phyloP scores from a whole-genome alignment of 2,329 filamentous ascomycete genomes.

The Ascochyta viciae-villosae region DNA sequence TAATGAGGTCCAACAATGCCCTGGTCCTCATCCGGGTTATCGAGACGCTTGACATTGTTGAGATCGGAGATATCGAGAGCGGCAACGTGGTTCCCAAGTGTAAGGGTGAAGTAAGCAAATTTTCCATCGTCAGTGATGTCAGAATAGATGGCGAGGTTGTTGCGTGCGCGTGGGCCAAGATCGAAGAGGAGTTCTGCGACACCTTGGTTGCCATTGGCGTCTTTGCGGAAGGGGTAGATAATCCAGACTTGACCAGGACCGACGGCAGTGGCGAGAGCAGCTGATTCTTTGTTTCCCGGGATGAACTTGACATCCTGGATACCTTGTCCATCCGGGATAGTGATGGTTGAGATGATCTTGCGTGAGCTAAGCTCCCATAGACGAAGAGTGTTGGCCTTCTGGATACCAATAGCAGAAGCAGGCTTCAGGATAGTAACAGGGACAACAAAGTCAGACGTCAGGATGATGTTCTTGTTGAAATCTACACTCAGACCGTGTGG shows the following conservation, averaged over 20 bases:
- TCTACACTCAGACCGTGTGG: conserved; percentile 67
- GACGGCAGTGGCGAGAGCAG: conserved; percentile 67
- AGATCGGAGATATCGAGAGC: conserved; percentile 68
- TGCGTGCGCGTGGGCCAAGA: conserved; percentile 63
- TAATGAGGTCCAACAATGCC: conserved; percentile 69
- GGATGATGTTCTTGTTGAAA: conserved; percentile 63
- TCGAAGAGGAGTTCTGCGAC: conserved; percentile 65
- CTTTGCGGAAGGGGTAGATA: conserved; percentile 67
- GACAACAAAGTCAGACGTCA: conserved; percentile 70
- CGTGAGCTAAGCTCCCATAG: conserved; percentile 64
- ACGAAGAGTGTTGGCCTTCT: conserved; percentile 64
- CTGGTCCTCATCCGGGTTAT: conserved; percentile 65
- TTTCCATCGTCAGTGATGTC: conserved; percentile 66
- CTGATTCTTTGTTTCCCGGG: conserved; percentile 64
- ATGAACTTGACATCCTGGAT: conserved; percentile 73
- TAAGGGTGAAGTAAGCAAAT: conserved; percentile 66
- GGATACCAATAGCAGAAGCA: conserved; percentile 56
- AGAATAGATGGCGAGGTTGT: conserved; percentile 66
- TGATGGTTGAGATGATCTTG: conserved; percentile 66
- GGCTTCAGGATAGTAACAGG: conserved; percentile 69
- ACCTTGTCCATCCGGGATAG: conserved; percentile 64
- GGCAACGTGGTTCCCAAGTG: conserved; percentile 67
- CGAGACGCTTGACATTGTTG: conserved; percentile 66
- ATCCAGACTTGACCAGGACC: conserved; percentile 68
- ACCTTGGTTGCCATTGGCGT: conserved; percentile 64